Conservation (phyloP, 139 green algal species). For the Bryopsis sp. region DNA sequence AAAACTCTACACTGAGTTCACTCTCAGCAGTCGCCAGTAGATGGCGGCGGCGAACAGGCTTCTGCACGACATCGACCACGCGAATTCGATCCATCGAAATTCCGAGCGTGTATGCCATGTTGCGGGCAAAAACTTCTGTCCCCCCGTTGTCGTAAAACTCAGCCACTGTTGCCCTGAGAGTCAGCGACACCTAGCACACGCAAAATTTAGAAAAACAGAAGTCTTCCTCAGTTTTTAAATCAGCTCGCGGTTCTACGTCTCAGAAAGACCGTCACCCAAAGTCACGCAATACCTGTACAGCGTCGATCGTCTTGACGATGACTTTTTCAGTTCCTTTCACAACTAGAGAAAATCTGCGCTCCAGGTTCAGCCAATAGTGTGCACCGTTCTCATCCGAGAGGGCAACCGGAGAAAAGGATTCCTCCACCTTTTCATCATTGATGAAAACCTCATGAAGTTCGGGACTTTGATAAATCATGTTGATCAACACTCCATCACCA, state of each 20-base stretch:
- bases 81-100: constrained; percentile 11
- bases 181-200: constrained; percentile 2
- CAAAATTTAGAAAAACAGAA: not conserved
- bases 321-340: not conserved
- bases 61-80: constrained; percentile 12
- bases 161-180: not conserved
- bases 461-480: constrained; percentile 5
- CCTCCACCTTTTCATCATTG: not conserved
- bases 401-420: not conserved
- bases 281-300: not conserved
- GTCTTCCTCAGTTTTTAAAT: not conserved
- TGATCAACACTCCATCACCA: constrained; percentile 1
- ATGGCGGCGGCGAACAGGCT: too few relatives aligned
- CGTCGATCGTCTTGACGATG: constrained; percentile 12
- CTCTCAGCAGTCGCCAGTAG: not conserved
- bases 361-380: constrained; percentile 10
- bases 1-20: not conserved
- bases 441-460: constrained; percentile 16
- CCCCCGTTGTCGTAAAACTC: constrained; percentile 16
- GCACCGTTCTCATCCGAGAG: not conserved
- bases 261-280: not conserved
- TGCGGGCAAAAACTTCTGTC: constrained; percentile 6
- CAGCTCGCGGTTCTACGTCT: too few relatives aligned
- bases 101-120: constrained; percentile 6
- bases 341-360: not conserved